Conservation (phyloP, 768 basidiomycete species). For the Podaxis carcinomalis region DNA sequence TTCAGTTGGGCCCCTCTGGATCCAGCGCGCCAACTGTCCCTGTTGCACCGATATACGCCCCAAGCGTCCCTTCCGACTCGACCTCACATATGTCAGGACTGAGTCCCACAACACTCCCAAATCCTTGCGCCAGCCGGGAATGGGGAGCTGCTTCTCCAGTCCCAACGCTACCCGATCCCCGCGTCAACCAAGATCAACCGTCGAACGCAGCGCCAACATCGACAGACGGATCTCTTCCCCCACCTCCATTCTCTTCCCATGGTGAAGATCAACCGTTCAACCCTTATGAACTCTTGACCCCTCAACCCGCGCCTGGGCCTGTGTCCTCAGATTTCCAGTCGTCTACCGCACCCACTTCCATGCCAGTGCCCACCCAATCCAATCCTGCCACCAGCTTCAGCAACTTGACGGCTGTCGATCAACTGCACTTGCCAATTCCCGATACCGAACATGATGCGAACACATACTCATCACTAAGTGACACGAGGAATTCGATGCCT, state of each 20-base stretch:
- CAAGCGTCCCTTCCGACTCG: neutral
- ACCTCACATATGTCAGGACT: neutral
- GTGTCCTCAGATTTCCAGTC: neutral
- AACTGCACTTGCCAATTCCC: neutral
- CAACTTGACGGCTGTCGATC: neutral
- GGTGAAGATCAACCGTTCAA: neutral
- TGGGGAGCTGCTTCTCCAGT: conserved; percentile 1
- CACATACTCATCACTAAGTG: neutral
- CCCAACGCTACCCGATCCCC: neutral
- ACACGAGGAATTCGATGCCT: neutral
- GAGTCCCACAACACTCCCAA: neutral
- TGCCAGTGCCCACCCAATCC: neutral
- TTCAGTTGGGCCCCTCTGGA: neutral
- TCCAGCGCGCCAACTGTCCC: neutral
- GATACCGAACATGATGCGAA: neutral
- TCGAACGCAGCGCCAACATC: neutral
- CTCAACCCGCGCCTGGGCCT: neutral
- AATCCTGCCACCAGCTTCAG: neutral
- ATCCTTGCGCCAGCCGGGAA: neutral
- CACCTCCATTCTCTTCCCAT: neutral
- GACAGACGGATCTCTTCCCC: neutral
- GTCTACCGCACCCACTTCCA: neutral
- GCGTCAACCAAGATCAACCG: neutral
- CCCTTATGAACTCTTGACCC: neutral
- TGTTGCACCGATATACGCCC: neutral